phyloP scores from a whole-genome alignment of 148 eudicot genomes.

The Camellia lanceoleosa region DNA sequence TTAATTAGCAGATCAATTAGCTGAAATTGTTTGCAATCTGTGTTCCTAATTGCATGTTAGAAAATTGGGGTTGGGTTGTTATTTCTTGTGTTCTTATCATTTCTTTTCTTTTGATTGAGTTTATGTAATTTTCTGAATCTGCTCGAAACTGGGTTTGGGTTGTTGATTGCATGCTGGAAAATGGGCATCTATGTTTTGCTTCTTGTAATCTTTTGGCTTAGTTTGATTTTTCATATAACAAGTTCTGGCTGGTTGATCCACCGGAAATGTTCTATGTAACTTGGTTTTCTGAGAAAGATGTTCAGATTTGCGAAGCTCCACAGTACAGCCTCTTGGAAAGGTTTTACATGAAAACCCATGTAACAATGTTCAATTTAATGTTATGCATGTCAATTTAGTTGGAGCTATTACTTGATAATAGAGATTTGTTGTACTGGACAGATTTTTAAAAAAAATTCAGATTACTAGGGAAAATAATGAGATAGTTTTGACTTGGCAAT shows the following conservation, averaged over 20 bases:
- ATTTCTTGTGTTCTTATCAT: not conserved
- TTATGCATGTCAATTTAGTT: not conserved
- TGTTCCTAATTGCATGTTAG: not conserved
- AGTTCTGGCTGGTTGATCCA: not conserved
- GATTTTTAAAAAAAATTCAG: not conserved
- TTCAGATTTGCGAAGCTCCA: not conserved
- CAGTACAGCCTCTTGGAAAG: not conserved
- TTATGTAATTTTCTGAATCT: not conserved
- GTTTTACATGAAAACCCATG: not conserved
- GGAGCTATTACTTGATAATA: not conserved
- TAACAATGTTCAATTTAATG: not conserved
- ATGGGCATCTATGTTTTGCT: not conserved
- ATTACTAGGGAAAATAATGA: not conserved
- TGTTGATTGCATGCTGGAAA: constrained; percentile 1
- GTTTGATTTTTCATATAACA: not conserved
- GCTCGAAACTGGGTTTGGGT: not conserved
- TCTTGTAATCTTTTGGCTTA: not conserved
- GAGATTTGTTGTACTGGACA: not conserved
- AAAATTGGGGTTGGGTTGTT: not conserved
- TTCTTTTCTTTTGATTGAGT: not conserved
- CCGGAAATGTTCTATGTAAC: not conserved
- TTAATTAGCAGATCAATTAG: not conserved
- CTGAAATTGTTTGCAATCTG: not conserved
- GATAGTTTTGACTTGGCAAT: not conserved
- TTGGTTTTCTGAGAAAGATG: not conserved